These are phyloP conservation scores for Tagetes erecta DNA, from an alignment of 129 eudicot genomes.

Conservation along the genomic window DNA sequence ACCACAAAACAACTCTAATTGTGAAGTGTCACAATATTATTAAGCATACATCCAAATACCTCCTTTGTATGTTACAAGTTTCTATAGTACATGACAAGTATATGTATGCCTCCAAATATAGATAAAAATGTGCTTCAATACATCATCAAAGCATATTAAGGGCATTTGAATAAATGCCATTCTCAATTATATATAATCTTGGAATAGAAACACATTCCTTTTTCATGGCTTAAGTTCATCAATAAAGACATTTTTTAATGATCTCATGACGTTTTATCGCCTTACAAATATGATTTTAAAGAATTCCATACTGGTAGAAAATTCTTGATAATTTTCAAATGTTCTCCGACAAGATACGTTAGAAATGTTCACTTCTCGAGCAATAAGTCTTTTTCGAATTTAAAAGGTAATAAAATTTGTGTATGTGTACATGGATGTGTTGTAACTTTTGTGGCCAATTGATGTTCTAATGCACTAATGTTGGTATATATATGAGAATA, in stretches of 20 bases:
- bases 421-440: background rate
- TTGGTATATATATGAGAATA: slow-evolving; percentile 27
- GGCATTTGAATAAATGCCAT: slow-evolving; percentile 41
- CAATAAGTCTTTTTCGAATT: background rate
- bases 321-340: background rate
- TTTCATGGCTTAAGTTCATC: slow-evolving; percentile 15
- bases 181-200: slow-evolving; percentile 22
- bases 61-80: background rate
- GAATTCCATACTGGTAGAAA: background rate
- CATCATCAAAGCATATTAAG: slow-evolving; percentile 25
- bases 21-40: background rate
- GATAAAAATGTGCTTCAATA: slow-evolving; percentile 12
- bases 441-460: slow-evolving; percentile 13
- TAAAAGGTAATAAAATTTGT: background rate
- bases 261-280: slow-evolving; percentile 23
- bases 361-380: background rate
- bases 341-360: slow-evolving; percentile 9
- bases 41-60: background rate
- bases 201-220: slow-evolving; percentile 28
- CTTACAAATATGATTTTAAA: slow-evolving; percentile 14
- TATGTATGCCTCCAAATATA: background rate
- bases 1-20: background rate
- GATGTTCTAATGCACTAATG: slow-evolving; percentile 25
- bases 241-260: background rate
- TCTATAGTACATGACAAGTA: background rate